Conservation (phyloP, 116 monocot genomes). For the Thalassia testudinum region DNA sequence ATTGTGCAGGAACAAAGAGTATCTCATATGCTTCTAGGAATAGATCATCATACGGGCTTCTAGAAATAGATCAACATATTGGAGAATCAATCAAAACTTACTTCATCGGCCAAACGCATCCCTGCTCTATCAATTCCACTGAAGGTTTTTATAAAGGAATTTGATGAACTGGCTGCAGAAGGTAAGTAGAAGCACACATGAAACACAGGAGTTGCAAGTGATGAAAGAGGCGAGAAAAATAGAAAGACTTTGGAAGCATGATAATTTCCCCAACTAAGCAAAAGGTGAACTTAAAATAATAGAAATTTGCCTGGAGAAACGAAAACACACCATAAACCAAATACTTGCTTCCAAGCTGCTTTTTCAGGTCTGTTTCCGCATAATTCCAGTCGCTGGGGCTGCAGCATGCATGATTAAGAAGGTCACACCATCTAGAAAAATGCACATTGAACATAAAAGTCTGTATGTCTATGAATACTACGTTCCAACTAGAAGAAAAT, state of each 20-base stretch:
- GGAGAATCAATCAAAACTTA: conserved; percentile 9
- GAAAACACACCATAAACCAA: conserved; percentile 55
- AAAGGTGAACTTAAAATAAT: no score
- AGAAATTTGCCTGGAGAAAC: no score
- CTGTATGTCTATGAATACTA: no score
- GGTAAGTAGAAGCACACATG: not conserved
- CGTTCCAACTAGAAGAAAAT: no score
- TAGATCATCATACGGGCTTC: no score
- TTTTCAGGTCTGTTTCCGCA: conserved; percentile 62
- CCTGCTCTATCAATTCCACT: conserved; percentile 82
- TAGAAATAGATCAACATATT: no score
- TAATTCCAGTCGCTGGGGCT: conserved; percentile 92
- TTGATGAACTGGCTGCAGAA: conserved; percentile 76
- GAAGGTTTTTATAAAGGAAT: conserved; percentile 69
- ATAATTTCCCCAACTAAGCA: no score
- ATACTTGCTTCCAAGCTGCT: conserved; percentile 48
- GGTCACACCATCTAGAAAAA: not conserved
- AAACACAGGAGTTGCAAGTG: not conserved
- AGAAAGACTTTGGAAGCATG: not conserved
- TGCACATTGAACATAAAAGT: no score
- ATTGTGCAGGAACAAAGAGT: not conserved
- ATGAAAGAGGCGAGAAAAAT: not conserved
- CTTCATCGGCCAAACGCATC: conserved; percentile 82
- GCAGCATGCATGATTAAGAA: conserved; percentile 8
- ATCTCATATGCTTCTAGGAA: no score